phyloP scores from a whole-genome alignment of 371 early-diverging fungal species.

The Apophysomyces sp. region DNA sequence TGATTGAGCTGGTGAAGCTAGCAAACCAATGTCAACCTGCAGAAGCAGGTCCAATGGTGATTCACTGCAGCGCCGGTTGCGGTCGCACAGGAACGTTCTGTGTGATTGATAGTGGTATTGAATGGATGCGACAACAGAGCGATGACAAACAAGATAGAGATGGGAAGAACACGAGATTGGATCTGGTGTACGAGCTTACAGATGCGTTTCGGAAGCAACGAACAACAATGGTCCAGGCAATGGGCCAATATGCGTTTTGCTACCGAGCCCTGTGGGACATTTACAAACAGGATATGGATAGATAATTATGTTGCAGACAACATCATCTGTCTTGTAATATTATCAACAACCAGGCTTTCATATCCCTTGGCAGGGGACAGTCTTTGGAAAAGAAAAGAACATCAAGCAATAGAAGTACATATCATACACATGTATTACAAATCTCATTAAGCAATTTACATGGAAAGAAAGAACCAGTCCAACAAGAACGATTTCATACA shows the following conservation, averaged over 20 bases:
- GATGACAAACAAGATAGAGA: neutral
- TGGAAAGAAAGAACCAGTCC: too few species aligned
- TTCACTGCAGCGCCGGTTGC: constrained; percentile 94
- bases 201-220: constrained; percentile 80
- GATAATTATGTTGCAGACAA: neutral
- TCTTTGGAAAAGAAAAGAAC: neutral
- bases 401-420: neutral
- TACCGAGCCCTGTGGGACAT: constrained; percentile 66
- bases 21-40: constrained; percentile 27
- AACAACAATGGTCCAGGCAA: constrained; percentile 85
- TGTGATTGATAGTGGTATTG: constrained; percentile 29
- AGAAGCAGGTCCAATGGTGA: constrained; percentile 55
- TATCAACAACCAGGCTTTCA: too few species aligned
- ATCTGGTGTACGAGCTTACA: constrained; percentile 66
- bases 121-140: neutral
- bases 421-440: neutral
- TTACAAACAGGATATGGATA: constrained; percentile 10
- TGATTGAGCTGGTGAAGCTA: constrained; percentile 44
- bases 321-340: neutral
- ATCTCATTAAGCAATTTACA: neutral
- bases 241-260: constrained; percentile 83
- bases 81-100: constrained; percentile 98
- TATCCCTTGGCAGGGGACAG: too few species aligned
- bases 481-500: too few species aligned
- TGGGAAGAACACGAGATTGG: constrained; percentile 25